These are phyloP conservation scores for Sodiomyces alkalinus DNA, from an alignment of 2,329 filamentous ascomycete species.

Conservation along the genomic window DNA sequence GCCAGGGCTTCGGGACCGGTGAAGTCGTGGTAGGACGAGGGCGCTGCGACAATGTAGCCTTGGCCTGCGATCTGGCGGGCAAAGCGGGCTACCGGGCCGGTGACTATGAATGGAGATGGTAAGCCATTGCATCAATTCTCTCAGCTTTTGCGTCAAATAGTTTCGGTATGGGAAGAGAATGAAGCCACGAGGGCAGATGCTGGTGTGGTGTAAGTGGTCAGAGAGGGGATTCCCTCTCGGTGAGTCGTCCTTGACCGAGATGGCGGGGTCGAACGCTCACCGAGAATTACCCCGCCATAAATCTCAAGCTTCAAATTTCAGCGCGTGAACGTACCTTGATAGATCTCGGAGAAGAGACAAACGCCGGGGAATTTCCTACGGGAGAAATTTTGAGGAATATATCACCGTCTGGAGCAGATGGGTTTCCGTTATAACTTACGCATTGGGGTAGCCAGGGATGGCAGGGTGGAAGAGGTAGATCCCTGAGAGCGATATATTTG, in stretches of 20 bases:
- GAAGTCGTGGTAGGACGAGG: constrained; percentile 89
- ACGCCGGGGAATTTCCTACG: constrained; percentile 65
- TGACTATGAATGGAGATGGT: constrained; percentile 39
- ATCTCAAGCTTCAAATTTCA: no score
- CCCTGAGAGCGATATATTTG: constrained; percentile 32
- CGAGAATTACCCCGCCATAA: constrained; percentile 3
- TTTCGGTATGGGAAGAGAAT: neutral
- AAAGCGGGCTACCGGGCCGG: constrained; percentile 78
- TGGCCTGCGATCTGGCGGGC: constrained; percentile 83
- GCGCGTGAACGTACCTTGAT: constrained; percentile 70
- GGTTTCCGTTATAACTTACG: constrained; percentile 34
- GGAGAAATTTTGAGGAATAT: constrained; percentile 1
- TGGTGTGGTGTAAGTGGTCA: neutral
- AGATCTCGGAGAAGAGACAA: constrained; percentile 85
- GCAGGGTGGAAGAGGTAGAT: constrained; percentile 81
- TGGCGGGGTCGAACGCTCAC: constrained; percentile 4
- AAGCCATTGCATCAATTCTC: no score
- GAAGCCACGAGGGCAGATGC: neutral
- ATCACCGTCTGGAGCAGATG: no score
- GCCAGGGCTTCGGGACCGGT: constrained; percentile 67
- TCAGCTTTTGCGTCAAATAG: no score
- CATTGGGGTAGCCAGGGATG: constrained; percentile 73
- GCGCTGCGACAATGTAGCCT: constrained; percentile 84
- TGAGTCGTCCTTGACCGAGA: constrained; percentile 2
- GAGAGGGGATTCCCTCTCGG: no score